A percentile compares a stretch with the other conserved stretches of the same genome.
Evolutionary conservation across 176 grass and related monocot species (phyloP).

Genomic region (Paspalum notatum): DNA sequence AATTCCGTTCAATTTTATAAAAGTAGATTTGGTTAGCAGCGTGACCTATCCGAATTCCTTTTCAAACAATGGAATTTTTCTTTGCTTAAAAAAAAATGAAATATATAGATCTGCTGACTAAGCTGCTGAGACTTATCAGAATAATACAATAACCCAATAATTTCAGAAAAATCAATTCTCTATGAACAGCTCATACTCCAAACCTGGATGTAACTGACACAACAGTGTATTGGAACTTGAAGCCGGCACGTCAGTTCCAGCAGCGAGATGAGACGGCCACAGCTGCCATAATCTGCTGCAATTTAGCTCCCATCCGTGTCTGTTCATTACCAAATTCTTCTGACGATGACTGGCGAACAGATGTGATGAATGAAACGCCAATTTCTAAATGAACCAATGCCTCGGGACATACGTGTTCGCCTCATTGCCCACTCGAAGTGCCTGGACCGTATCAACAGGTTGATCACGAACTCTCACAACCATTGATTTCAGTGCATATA

Average conservation of each 20-base stretch:
- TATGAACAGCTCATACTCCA: not conserved
- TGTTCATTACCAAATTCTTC: not conserved
- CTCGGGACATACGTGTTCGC: conserved; percentile 29
- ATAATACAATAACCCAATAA: not conserved
- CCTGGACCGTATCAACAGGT: not conserved
- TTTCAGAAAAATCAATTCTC: not conserved
- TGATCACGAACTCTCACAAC: conserved; percentile 11
- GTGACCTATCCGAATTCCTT: not conserved
- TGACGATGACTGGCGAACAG: not conserved
- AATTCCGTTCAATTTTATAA: not conserved
- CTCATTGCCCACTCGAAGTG: not conserved
- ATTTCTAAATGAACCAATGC: conserved; percentile 13
- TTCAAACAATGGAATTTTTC: not conserved
- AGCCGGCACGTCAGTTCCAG: conserved; percentile 28
- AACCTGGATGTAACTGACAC: conserved; percentile 9
- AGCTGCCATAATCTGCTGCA: not conserved
- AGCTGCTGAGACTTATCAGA: not conserved
- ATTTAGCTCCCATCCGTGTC: not conserved
- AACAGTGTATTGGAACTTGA: conserved; percentile 19
- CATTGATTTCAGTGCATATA: conserved; percentile 6
- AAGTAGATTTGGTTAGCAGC: not conserved
- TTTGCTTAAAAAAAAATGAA: not conserved
- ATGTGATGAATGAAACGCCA: not conserved
- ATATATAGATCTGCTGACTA: not conserved
- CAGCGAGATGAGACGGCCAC: conserved; percentile 33